Evolutionary conservation across 768 basidiomycete species (phyloP).

Genomic region (Suillus plorans): DNA sequence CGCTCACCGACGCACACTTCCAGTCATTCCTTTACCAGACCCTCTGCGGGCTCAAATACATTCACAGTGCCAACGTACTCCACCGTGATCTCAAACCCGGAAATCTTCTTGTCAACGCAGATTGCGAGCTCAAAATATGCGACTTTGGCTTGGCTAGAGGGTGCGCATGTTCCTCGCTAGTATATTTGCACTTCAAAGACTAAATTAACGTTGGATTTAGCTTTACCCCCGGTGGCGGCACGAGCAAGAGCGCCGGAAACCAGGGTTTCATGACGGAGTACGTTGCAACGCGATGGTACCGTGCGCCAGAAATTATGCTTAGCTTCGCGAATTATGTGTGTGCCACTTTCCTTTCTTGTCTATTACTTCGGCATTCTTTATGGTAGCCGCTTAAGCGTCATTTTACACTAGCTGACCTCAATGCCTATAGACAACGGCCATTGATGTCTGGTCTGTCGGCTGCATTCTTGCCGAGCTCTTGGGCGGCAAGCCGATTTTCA

Average conservation of each 20-base stretch:
- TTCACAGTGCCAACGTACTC: conserved; percentile 96
- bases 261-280: conserved; percentile 99
- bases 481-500: conserved; percentile 94
- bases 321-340: conserved; percentile 91
- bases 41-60: conserved; percentile 96
- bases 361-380: background rate
- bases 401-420: conserved; percentile 14
- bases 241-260: conserved; percentile 70
- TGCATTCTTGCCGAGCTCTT: conserved; percentile 93
- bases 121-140: conserved; percentile 98
- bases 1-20: conserved; percentile 88
- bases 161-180: background rate
- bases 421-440: conserved; percentile 69
- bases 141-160: conserved; percentile 97
- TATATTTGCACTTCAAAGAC: background rate
- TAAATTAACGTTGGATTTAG: background rate
- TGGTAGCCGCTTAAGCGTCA: too few species aligned
- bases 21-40: conserved; percentile 99
- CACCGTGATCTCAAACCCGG: conserved; percentile 96
- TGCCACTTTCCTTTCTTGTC: background rate
- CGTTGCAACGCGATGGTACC: conserved; percentile 98
- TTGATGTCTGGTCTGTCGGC: conserved; percentile 96
- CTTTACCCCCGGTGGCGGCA: conserved; percentile 82
- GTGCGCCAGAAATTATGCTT: conserved; percentile 98
- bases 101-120: conserved; percentile 94